These are phyloP conservation scores for Hyphopichia burtonii DNA, from an alignment of 1,139 yeast species.

Conservation along the genomic window DNA sequence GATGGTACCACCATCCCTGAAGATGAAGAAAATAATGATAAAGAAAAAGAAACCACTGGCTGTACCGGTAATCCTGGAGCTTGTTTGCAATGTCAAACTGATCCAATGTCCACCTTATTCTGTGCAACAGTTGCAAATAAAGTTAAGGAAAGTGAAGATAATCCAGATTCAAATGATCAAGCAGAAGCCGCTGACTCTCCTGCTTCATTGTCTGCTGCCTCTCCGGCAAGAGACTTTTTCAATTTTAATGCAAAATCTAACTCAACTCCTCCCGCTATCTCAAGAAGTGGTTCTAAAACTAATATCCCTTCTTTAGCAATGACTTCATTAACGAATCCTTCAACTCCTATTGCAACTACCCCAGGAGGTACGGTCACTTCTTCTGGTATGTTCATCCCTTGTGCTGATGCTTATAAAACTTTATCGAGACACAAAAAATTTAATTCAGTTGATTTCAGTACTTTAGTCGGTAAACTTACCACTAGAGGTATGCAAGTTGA, in stretches of 20 bases:
- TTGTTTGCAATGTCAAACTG: slow-evolving; percentile 78
- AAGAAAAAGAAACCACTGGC: slow-evolving; percentile 25
- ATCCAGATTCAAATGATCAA: background rate
- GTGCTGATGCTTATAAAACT: slow-evolving; percentile 86
- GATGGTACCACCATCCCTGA: slow-evolving; percentile 4
- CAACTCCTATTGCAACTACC: slow-evolving; percentile 19
- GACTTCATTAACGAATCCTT: slow-evolving; percentile 16
- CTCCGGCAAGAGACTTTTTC: slow-evolving; percentile 5
- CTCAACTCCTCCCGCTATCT: slow-evolving; percentile 9
- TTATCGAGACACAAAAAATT: slow-evolving; percentile 78
- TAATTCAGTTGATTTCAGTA: slow-evolving; percentile 67
- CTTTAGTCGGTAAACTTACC: slow-evolving; percentile 70
- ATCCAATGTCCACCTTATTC: slow-evolving; percentile 86
- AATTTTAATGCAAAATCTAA: background rate
- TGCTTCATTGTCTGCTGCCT: slow-evolving; percentile 6
- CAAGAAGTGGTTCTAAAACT: slow-evolving; percentile 15
- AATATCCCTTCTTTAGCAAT: slow-evolving; percentile 12
- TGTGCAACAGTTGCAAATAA: slow-evolving; percentile 80
- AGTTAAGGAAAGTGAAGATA: slow-evolving; percentile 23
- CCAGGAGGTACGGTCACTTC: slow-evolving; percentile 17
- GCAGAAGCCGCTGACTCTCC: slow-evolving; percentile 6
- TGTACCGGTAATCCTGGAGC: slow-evolving; percentile 90
- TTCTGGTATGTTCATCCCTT: slow-evolving; percentile 68
- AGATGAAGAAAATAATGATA: slow-evolving; percentile 10
- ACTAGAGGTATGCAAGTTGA: slow-evolving; percentile 89